These are phyloP conservation scores for Orychophragmus violaceus DNA, from an alignment of 345 rosid species.

Conservation along the genomic window DNA sequence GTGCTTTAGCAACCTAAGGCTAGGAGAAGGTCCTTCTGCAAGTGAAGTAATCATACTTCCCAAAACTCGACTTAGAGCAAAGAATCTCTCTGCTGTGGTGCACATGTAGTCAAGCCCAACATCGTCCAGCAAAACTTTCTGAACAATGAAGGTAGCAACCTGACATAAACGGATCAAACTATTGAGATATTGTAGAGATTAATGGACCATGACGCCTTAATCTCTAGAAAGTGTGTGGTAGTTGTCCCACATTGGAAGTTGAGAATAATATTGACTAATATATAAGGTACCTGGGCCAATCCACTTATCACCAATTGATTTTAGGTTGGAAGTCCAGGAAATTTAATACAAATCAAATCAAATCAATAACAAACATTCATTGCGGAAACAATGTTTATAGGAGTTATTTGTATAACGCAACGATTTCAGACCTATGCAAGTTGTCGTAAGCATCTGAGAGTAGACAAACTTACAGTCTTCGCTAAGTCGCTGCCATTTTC, in stretches of 20 bases:
- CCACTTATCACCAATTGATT: too few species aligned
- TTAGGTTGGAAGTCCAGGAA: too few species aligned
- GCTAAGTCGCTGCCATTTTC: slow-evolving; percentile 40
- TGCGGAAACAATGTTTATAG: slow-evolving; percentile 1
- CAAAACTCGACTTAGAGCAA: slow-evolving; percentile 73
- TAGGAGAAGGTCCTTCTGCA: slow-evolving; percentile 68
- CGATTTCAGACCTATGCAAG: background rate
- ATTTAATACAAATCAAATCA: too few species aligned
- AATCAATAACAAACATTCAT: background rate
- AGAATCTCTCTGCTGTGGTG: slow-evolving; percentile 76
- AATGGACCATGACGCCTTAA: too few species aligned
- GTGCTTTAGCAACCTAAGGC: slow-evolving; percentile 75
- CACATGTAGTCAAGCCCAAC: slow-evolving; percentile 91
- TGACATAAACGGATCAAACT: slow-evolving; percentile 29
- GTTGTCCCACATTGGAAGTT: too few species aligned
- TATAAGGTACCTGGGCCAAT: too few species aligned
- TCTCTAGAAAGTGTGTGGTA: too few species aligned
- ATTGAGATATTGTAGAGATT: too few species aligned
- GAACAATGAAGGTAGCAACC: slow-evolving; percentile 95
- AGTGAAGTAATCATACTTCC: slow-evolving; percentile 79
- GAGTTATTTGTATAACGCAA: background rate
- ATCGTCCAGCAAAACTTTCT: slow-evolving; percentile 73
- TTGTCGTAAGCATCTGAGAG: background rate
- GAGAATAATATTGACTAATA: too few species aligned
- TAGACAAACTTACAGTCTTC: slow-evolving; percentile 45